A percentile compares a stretch with the other conserved stretches of the same genome.
Conservation (phyloP, 148 eudicot genomes). For the Mesembryanthemum crystallinum region DNA sequence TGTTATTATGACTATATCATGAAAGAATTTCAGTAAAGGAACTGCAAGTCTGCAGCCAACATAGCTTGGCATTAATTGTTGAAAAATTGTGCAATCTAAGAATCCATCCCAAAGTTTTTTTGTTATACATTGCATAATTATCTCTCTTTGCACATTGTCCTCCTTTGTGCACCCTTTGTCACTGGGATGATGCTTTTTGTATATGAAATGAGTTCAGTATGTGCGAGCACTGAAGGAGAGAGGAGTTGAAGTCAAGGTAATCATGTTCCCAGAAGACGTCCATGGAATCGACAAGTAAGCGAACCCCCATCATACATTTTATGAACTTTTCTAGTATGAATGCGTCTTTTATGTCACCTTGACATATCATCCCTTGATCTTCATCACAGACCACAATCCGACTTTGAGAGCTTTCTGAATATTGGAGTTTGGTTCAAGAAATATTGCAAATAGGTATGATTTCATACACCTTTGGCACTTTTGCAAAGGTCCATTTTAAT, state of each 20-base stretch:
- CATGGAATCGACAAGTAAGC: slow-evolving; percentile 71
- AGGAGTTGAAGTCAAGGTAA: slow-evolving; percentile 69
- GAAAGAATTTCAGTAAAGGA: neutral
- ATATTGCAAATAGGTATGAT: slow-evolving; percentile 49
- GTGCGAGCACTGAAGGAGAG: slow-evolving; percentile 80
- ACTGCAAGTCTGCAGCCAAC: neutral
- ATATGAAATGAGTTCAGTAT: slow-evolving; percentile 40
- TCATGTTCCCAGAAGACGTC: slow-evolving; percentile 74
- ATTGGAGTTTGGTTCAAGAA: slow-evolving; percentile 96
- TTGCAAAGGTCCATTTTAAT: neutral
- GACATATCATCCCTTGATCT: neutral
- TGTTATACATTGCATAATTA: neutral
- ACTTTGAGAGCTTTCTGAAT: slow-evolving; percentile 84
- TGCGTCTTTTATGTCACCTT: neutral
- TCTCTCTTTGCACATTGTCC: neutral
- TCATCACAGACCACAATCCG: slow-evolving; percentile 81
- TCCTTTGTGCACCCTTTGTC: neutral
- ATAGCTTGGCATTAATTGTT: neutral
- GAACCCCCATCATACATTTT: neutral
- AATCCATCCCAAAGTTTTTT: too few species aligned
- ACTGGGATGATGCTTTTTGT: slow-evolving; percentile 7
- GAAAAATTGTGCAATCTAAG: neutral
- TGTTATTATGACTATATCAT: neutral
- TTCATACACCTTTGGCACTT: neutral
- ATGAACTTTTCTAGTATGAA: neutral